Base-by-base conservation (phyloP, 805 yeast species). In the Zygosaccharomyces rouxii region DNA sequence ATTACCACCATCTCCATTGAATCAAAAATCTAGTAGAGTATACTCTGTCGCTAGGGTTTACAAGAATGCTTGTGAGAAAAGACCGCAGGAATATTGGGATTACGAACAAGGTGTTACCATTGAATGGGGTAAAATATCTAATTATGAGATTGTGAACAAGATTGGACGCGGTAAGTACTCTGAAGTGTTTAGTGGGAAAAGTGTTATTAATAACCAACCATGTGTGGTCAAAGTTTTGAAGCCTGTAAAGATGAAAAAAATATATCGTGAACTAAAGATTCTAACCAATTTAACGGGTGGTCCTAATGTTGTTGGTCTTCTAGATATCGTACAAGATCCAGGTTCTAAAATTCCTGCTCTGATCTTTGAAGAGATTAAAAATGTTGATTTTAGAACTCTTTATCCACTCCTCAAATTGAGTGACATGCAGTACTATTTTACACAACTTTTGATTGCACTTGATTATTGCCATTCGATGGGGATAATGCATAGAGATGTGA, bases 381-480 rank as follows among this genome's bases (percentile, higher is more conserved):
- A 90, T 66, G 77, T 84, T 39, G 97, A 90, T 67, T 90, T 89
- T 70, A 77, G 97, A 61, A 79, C 86, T 10, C 73, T 90, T 55
- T 90, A 89, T 68, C 95, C 96, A 22, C 81, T 83, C 46, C 84
- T 90, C 59, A 74, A 81, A 18, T 81, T 83, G 58, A 68, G 71
- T 45, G 97, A 90, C 64, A 84, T 89, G 55, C 79, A 88, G 56
- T 88, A 69, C 70, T 90, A 90, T 69, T 87, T 90, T 79, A 81
- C 75, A 55, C 94, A 89, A 69, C 73, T 90, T 55, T 75, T 90
- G 59, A 77, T 74, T 49, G 97, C 97, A 0, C 75, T 90, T 54
- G 95, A 90, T 70, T 89, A 78, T 67, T 84, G 88, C 47, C 97
- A 90, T 71, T 85, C 95, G 5, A 86, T 86, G 84, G 97, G 97